These are phyloP conservation scores for Nannizzia gypsea DNA, from an alignment of 2,329 filamentous ascomycete genomes.

Conservation along the genomic window DNA sequence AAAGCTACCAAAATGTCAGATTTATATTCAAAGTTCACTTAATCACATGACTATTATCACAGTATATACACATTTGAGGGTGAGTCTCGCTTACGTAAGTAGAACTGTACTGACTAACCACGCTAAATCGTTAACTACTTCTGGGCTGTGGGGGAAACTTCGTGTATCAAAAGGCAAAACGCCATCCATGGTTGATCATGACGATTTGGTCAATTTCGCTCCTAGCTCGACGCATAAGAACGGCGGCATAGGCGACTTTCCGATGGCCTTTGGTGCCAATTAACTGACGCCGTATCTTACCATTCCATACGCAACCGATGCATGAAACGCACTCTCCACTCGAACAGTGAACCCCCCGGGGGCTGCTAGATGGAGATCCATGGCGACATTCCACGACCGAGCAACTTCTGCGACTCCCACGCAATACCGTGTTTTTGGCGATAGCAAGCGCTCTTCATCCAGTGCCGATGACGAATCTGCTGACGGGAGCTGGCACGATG, in stretches of 20 bases:
- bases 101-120: background rate
- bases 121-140: background rate
- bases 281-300: background rate
- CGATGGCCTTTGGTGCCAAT: background rate
- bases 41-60: background rate
- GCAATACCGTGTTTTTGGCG: conserved; percentile 29
- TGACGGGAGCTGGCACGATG: conserved; percentile 30
- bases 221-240: background rate
- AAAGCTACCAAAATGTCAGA: background rate
- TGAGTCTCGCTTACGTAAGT: background rate
- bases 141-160: background rate
- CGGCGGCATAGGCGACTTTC: background rate
- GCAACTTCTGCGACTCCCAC: conserved; percentile 32
- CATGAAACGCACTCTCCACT: conserved; percentile 3
- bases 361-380: conserved; percentile 34
- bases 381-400: conserved; percentile 35
- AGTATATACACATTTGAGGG: background rate
- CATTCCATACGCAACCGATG: background rate
- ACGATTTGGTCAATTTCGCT: background rate
- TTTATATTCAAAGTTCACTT: background rate
- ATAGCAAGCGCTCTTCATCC: conserved; percentile 26
- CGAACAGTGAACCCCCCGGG: conserved; percentile 13
- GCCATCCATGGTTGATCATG: background rate
- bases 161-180: background rate
- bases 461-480: conserved; percentile 30